Evolutionary conservation across 2,329 filamentous ascomycete genomes (phyloP), one percentile per base, ranked within the genome.

Genomic region (Colletotrichum somersetense): DNA sequence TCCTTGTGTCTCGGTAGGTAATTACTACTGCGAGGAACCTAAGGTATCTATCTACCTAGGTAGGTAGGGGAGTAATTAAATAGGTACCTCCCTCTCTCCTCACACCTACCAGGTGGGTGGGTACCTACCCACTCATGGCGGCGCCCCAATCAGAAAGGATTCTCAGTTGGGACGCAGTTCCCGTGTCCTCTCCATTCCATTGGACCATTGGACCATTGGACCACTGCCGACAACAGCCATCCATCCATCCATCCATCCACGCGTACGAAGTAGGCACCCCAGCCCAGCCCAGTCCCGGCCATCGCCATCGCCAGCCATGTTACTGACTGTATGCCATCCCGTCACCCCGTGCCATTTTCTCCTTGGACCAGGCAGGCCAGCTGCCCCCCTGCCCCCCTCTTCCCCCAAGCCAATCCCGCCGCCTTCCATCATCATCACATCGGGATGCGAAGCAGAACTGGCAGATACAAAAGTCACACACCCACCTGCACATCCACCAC

Each of bases 301-400:
- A 26, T 33, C 33, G 56, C 33, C 63, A 61, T 62, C 30, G 30
- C 30, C 30, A 30, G 30, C 30, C 30, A 30, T 30, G 4, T 30
- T 30, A 30, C 30, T 30, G 2, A 30, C 30, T 30, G 30, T 30
- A 30, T 30, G 30, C 30, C 30, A 56, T 52, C 23, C 35, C 58
- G 53, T 55, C 53, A 50, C 66, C 38, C 55, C 35, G 64, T 71
- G 38, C 38, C 68, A 62, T 48, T 48, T 62, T 56, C 65, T 71
- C 64, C 56, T 50, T 55, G 68, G 64, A 40, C 18, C 56, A 33
- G 56, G 64, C 50, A 30, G 56, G 64, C 50, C 40, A 57, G 57
- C 18, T 44, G 20, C 53, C 18, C 42, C 20, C 26, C 16, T 30
- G 5, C 4, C 38, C 42, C 26, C 16, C 30, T 14, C 40, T 16